Conservation (phyloP, 163 green algal species). For the Chloroidium sp. region DNA sequence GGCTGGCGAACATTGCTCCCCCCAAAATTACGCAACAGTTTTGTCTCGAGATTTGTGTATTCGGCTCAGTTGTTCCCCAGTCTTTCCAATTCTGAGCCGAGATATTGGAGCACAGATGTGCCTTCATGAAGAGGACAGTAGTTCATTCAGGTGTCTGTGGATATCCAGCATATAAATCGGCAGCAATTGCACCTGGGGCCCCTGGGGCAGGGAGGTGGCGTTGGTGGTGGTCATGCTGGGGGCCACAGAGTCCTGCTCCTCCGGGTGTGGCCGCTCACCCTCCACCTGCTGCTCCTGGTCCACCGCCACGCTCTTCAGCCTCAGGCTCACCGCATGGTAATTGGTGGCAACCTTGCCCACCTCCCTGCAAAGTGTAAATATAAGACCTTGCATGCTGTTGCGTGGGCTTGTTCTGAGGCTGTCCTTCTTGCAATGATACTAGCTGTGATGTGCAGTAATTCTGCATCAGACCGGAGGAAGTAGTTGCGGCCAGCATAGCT, state of each 20-base stretch:
- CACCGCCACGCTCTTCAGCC: constrained; percentile 40
- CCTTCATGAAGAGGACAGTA: background rate
- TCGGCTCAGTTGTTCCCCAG: no score
- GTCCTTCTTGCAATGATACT: no score
- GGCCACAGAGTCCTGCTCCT: background rate
- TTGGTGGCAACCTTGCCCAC: constrained; percentile 49
- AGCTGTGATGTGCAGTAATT: no score
- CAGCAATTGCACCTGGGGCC: background rate
- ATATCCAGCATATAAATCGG: background rate
- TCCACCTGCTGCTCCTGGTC: constrained; percentile 10
- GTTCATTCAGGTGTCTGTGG: background rate
- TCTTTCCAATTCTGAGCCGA: background rate
- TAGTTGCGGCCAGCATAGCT: no score
- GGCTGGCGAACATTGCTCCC: no score
- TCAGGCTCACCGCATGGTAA: constrained; percentile 51
- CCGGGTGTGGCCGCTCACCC: background rate
- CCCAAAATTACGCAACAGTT: no score
- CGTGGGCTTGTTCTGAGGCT: no score
- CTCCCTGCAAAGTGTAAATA: constrained; percentile 23
- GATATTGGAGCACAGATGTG: background rate
- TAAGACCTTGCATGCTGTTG: no score
- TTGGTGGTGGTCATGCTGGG: background rate
- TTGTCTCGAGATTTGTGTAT: no score
- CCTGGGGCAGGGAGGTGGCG: background rate
- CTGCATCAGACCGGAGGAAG: no score